Base-by-base conservation (phyloP, 2,329 filamentous ascomycete genomes). In the Colletotrichum musae region DNA sequence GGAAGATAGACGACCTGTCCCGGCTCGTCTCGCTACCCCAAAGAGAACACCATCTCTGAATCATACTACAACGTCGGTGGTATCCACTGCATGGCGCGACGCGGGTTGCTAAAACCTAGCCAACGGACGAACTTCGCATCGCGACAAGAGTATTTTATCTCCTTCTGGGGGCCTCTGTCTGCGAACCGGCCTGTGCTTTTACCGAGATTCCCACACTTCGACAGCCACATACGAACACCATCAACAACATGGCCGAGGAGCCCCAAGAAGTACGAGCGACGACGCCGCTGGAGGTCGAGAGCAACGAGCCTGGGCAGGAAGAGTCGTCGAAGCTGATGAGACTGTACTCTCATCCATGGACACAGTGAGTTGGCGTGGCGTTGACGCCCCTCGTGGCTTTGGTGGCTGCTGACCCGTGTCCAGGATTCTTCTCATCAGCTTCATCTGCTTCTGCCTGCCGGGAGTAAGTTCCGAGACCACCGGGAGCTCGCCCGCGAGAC, bases 401-500 rank as follows among this genome's bases (percentile, higher is more conserved):
- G 18, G 32, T 32, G n/a, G 45, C 7, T 41, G 6, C 50, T 66
- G 21, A 69, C 16, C 36, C 28, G 6, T 60, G 28, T 48, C 4
- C 57, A 68, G 58, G 15, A 84, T 86, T 56, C 28, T 83, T 2
- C 76, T 86, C 58, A 85, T 86, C 65, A 83, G 82, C 73, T 77
- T 85, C 58, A 85, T 86, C 60, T 85, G 82, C 71, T 85, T 86
- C 72, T 86, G 83, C 62, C 80, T 82, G 41, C 83, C 83, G 6
- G 81, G 81, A 15, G 81, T 82, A 76, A 58, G 83, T 79, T 4
- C 10, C 32, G 4, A 21, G 2, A 16, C 1, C 13, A 16, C 1
- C 13, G n/a, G 24, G 4, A 36, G 39, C 6, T 4, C n/a, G 39
- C 12, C 26, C 39, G 62, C 26, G 28, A 47, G 9, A 50, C 36